Conservation (phyloP, 2,329 filamentous ascomycete genomes). For the Fusarium transvaalense region DNA sequence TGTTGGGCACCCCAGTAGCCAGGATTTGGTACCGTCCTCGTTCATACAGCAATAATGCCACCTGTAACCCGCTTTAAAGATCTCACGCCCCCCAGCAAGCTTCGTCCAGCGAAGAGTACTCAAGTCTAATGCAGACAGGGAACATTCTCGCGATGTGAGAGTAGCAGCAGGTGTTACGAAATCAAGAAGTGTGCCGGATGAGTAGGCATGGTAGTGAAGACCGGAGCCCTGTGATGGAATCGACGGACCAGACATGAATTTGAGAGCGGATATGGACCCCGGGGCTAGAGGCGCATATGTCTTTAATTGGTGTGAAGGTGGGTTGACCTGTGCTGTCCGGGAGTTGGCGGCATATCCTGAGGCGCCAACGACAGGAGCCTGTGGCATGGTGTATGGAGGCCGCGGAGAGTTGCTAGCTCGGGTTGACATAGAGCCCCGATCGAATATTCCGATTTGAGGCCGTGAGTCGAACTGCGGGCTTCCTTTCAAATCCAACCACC, state of each 20-base stretch:
- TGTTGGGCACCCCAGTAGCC: conserved; percentile 92
- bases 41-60: conserved; percentile 99
- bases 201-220: conserved; percentile 95
- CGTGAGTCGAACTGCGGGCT: conserved; percentile 84
- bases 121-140: conserved; percentile 88
- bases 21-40: conserved; percentile 93
- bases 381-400: conserved; percentile 63
- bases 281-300: conserved; percentile 87
- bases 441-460: conserved; percentile 67
- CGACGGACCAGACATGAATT: conserved; percentile 84
- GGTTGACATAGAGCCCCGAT: conserved; percentile 59
- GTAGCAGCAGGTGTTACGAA: conserved; percentile 93
- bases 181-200: conserved; percentile 91
- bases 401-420: conserved; percentile 65
- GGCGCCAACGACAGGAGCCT: conserved; percentile 66
- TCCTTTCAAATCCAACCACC: conserved; percentile 96
- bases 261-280: conserved; percentile 88
- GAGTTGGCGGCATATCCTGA: conserved; percentile 77
- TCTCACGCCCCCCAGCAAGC: conserved; percentile 91
- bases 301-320: conserved; percentile 74
- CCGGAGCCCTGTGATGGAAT: conserved; percentile 90
- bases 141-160: conserved; percentile 88
- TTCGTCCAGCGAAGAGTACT: conserved; percentile 93
- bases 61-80: conserved; percentile 90
- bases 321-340: conserved; percentile 74